These are phyloP conservation scores for Paramecium octaurelia DNA, from an alignment of 73 alveolate genomes.

Conservation along the genomic window DNA sequence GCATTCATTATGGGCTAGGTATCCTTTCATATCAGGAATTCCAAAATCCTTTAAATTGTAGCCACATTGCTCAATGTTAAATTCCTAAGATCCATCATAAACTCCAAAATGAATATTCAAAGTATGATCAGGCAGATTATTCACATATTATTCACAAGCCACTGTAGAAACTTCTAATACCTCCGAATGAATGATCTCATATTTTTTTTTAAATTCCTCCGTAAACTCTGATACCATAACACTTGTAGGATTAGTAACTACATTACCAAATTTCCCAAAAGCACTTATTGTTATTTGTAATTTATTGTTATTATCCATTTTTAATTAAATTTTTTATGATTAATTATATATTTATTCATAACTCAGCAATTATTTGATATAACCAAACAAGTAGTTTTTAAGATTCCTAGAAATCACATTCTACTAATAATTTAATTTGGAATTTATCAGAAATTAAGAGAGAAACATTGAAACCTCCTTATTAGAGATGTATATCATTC, in stretches of 20 bases:
- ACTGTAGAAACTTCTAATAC: constrained; percentile 36
- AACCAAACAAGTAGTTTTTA: no score
- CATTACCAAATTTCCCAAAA: constrained; percentile 38
- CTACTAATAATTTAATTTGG: no score
- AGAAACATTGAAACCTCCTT: no score
- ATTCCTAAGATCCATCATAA: background rate
- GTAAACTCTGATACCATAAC: background rate
- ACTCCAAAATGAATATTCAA: constrained; percentile 37
- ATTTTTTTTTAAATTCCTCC: background rate
- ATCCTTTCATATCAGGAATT: constrained; percentile 50
- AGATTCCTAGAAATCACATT: no score
- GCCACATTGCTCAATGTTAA: background rate
- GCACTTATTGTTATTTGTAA: background rate
- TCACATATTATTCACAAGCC: background rate
- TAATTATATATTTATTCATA: background rate
- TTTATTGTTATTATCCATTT: background rate
- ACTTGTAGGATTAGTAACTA: constrained; percentile 3
- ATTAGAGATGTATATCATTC: no score
- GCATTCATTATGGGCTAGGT: background rate
- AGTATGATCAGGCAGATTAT: background rate
- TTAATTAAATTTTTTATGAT: no score
- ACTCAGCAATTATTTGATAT: background rate
- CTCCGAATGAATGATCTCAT: background rate
- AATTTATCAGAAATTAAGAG: no score
- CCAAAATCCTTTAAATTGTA: constrained; percentile 23